Evolutionary conservation across 2,329 filamentous ascomycete species (phyloP).

Genomic region (Whalleya microplaca): DNA sequence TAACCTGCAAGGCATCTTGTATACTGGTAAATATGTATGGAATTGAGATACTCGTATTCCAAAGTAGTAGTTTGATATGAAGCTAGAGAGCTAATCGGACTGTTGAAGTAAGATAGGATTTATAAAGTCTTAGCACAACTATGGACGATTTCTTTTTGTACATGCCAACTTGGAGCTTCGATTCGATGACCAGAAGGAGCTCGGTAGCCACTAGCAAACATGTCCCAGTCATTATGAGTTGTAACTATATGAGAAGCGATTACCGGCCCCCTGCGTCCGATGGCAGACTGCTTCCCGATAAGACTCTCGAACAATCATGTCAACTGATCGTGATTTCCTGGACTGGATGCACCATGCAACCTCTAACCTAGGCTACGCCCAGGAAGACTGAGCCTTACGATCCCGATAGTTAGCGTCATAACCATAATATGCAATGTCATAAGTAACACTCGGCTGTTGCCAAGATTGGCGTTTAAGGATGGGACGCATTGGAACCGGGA

Average conservation of each 20-base stretch:
- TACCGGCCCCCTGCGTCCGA: slow-evolving; percentile 27
- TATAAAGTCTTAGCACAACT: no score
- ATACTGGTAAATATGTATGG: neutral
- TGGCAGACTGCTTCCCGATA: slow-evolving; percentile 9
- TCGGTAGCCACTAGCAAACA: neutral
- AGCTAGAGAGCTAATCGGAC: no score
- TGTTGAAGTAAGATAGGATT: no score
- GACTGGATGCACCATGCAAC: neutral
- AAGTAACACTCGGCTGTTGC: no score
- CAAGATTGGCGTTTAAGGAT: no score
- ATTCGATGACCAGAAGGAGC: no score
- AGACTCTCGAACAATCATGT: neutral
- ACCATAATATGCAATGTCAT: no score
- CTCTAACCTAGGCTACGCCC: no score
- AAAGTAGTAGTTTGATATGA: neutral
- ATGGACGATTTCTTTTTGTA: no score
- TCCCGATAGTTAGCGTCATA: no score
- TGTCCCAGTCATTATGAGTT: neutral
- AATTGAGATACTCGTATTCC: neutral
- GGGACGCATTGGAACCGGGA: no score
- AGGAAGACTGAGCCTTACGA: neutral
- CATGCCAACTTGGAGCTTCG: no score
- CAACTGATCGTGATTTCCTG: neutral
- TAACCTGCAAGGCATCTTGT: slow-evolving; percentile 58
- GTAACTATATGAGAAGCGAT: slow-evolving; percentile 1